Base-by-base conservation (phyloP, 2,329 filamentous ascomycete genomes). In the Ceratocystis variospora region DNA sequence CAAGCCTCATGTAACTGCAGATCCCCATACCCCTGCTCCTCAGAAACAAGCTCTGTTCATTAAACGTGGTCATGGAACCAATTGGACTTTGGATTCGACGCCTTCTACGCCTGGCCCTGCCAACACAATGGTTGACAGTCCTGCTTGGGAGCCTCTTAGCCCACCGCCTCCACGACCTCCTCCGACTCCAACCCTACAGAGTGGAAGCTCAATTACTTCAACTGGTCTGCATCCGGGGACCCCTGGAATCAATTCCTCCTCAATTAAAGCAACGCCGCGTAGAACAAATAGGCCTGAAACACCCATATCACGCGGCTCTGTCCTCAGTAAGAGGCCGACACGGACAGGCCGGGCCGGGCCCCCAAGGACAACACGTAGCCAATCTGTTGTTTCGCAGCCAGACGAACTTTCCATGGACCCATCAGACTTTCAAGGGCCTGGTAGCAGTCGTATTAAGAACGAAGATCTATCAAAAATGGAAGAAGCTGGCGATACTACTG, bases 381-480 rank as follows among this genome's bases (percentile, higher is more conserved):
- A 78, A 69, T 81, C 79, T 6, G 75, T 79, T 31, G 72, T 74
- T 53, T 79, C 78, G 17, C 78, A 79, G 68, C 73, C 76, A 1
- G 80, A 82, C 68, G 81, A 83, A 69, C 72, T 77, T 44, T 75
- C 77, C 17, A 71, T 77, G 64, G 80, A 83, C 63, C 73, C 75
- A 46, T 74, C 76, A 57, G 74, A 74, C 57, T 67, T 73, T 5
- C 67, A 68, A 61, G 61, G 37, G 19, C 22, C 28, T 31, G 44
- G 45, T 10, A 72, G 73, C 19, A 73, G 74, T n/a, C 77, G 73
- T 64, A 79, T 87, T 65, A 87, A 87, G 76, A 76, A 84, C 68
- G 84, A 87, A 72, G 81, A 77, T 50, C 76, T 83, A 3, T 83
- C 84, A 1, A 77, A 78, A 5, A 74, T 79, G 2, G 81, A 84